Evolutionary conservation across 148 eudicot genomes (phyloP), one percentile per base, ranked within the genome.

Genomic region (Chenopodium formosanum): DNA sequence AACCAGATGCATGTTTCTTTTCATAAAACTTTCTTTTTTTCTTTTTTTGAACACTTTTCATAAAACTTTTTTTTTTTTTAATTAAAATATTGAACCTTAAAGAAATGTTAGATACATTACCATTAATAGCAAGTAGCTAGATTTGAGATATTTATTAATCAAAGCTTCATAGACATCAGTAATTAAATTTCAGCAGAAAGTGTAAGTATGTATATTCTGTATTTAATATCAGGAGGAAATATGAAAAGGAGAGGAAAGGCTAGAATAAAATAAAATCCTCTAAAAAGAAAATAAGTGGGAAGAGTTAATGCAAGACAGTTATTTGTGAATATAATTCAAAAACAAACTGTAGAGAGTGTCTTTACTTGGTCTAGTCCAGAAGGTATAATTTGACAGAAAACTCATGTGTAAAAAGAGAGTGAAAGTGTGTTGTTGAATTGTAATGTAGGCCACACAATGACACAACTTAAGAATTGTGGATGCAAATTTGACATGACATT

Each of bases 1-100:
- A 46, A 44, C 75, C 83, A 74, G 73, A 50, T 20, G 62, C 62
- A 56, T 56, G 17, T 3, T 56, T 56, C 77, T 27, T 23, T 74
- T 34, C 62, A 56, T 14, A 19, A 56, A 56, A 56, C 16, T 50
- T 50, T 10, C 32, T 31, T 31, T 31, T 31, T 37, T 37, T 37
- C 4, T 37, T 37, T 37, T 37, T 37, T 37, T 5, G 7, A 5
- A 37, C 7, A 37, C 74, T 16, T 44, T 17, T 56, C 62, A 56
- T 12, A 19, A 16, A 56, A 56, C 16, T 48, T 48, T 9, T 31
- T 31, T 31, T 31, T 31, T 31, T 31, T 31, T 23, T 23, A 23
- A 31, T 1, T 31, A 31, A 50, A 50, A 50, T 9, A 50, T 2
- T 11, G 53, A 50, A 50, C 77, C 29, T 9, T 6, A 6, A 65